These are phyloP conservation scores for Clonostachys sp. DNA, from an alignment of 2,329 filamentous ascomycete genomes.

Conservation along the genomic window DNA sequence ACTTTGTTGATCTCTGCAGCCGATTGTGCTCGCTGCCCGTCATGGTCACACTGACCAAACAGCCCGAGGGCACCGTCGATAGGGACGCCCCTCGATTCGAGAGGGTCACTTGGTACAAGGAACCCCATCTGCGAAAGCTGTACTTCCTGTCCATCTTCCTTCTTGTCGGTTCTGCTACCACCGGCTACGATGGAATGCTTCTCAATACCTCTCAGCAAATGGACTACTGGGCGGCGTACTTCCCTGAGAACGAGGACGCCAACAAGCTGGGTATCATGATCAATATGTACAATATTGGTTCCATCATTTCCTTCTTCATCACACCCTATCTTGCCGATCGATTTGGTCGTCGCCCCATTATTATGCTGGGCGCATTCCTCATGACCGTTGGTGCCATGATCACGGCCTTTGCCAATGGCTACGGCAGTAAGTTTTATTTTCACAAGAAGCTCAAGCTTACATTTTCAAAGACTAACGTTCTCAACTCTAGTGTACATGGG, in stretches of 20 bases:
- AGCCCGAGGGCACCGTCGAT: constrained; percentile 23
- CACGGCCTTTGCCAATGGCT: constrained; percentile 35
- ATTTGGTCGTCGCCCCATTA: constrained; percentile 35
- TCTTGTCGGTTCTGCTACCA: constrained; percentile 56
- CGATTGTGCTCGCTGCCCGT: background rate
- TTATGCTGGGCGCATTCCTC: constrained; percentile 34
- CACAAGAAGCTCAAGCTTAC: background rate
- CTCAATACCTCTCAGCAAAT: constrained; percentile 57
- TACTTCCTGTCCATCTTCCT: constrained; percentile 49
- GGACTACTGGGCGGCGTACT: constrained; percentile 45
- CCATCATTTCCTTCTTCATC: constrained; percentile 39
- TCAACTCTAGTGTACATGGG: constrained; percentile 24
- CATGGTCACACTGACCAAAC: constrained; percentile 5
- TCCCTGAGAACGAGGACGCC: constrained; percentile 29
- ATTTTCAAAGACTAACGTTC: constrained; percentile 1
- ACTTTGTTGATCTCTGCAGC: too few species aligned
- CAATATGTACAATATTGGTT: constrained; percentile 48
- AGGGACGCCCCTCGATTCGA: constrained; percentile 45
- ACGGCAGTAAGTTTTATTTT: constrained; percentile 27
- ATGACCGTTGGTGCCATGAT: constrained; percentile 39
- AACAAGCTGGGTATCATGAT: constrained; percentile 43
- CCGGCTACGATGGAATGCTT: constrained; percentile 57
- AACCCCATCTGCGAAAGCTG: constrained; percentile 51
- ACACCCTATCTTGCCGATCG: constrained; percentile 38
- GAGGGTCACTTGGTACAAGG: constrained; percentile 49